Percentiles rank a stretch among this genome's conserved stretches.
phyloP scores from a whole-genome alignment of 2,329 filamentous ascomycete species.

The Pseudogymnoascus sp. region DNA sequence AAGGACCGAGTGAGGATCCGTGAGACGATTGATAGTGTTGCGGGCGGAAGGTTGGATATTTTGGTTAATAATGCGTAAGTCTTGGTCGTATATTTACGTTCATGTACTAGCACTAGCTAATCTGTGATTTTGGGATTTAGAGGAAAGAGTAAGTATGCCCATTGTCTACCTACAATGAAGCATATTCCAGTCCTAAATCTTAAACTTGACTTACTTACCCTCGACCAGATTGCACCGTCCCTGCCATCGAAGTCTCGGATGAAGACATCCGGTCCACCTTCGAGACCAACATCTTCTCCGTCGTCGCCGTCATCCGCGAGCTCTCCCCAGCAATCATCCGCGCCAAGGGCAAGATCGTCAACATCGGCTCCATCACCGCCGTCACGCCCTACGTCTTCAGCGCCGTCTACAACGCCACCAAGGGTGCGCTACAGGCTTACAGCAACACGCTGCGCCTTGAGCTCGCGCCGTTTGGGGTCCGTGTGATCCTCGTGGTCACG shows the following conservation, averaged over 20 bases:
- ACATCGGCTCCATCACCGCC: conserved; percentile 32
- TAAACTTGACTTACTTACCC: background rate
- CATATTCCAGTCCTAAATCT: background rate
- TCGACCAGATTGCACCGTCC: conserved; percentile 15
- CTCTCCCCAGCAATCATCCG: conserved; percentile 33
- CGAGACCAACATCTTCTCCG: conserved; percentile 33
- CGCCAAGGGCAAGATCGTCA: conserved; percentile 30
- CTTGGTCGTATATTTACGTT: background rate
- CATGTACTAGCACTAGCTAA: background rate
- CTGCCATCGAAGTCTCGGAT: conserved; percentile 15
- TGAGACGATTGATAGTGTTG: background rate
- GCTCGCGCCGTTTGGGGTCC: conserved; percentile 20
- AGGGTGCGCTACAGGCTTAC: conserved; percentile 34
- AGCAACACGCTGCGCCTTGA: conserved; percentile 34
- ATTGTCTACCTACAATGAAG: background rate
- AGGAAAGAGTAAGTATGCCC: background rate
- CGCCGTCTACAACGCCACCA: conserved; percentile 35
- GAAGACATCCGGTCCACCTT: conserved; percentile 23
- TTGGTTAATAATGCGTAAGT: conserved; percentile 16
- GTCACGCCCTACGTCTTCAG: conserved; percentile 29
- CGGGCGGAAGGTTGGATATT: conserved; percentile 1
- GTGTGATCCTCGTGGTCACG: conserved; percentile 12
- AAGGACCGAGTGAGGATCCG: background rate
- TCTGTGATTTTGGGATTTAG: background rate
- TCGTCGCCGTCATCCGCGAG: conserved; percentile 32